Percentiles rank a stretch among this genome's conserved stretches.
Evolutionary conservation across 371 early-diverging fungal species (phyloP).

Genomic region (Apophysomyces sp.): DNA sequence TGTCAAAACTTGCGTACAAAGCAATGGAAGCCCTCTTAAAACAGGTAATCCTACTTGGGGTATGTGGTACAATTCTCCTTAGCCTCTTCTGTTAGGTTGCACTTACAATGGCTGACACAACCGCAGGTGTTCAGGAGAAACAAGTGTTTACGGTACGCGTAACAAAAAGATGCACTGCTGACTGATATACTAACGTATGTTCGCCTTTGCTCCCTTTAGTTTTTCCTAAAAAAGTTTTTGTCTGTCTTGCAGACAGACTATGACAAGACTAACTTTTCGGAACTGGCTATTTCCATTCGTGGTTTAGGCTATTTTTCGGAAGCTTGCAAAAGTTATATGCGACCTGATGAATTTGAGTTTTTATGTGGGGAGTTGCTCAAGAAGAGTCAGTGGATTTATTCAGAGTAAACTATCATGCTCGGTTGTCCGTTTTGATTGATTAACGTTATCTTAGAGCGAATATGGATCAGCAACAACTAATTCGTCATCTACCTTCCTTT

Average conservation of each 20-base stretch:
- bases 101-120: conserved; percentile 9
- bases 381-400: conserved; percentile 57
- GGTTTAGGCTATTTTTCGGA: conserved; percentile 72
- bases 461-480: conserved; percentile 26
- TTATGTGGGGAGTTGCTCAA: conserved; percentile 51
- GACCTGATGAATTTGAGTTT: conserved; percentile 37
- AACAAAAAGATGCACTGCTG: conserved; percentile 11
- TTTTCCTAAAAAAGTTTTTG: conserved; percentile 51
- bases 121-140: conserved; percentile 15
- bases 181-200: not conserved
- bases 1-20: conserved; percentile 50
- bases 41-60: conserved; percentile 26
- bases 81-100: not conserved
- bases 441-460: conserved; percentile 26
- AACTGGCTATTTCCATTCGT: conserved; percentile 62
- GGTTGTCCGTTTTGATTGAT: not conserved
- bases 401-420: conserved; percentile 46
- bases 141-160: conserved; percentile 21
- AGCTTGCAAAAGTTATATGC: conserved; percentile 51
- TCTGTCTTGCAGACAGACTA: conserved; percentile 34
- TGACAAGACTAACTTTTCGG: conserved; percentile 42
- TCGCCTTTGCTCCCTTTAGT: conserved; percentile 36
- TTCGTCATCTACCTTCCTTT: conserved; percentile 60
- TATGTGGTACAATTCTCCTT: not conserved
- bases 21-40: conserved; percentile 54